phyloP scores from a whole-genome alignment of 208 protist genomes.

The Leishmania major region DNA sequence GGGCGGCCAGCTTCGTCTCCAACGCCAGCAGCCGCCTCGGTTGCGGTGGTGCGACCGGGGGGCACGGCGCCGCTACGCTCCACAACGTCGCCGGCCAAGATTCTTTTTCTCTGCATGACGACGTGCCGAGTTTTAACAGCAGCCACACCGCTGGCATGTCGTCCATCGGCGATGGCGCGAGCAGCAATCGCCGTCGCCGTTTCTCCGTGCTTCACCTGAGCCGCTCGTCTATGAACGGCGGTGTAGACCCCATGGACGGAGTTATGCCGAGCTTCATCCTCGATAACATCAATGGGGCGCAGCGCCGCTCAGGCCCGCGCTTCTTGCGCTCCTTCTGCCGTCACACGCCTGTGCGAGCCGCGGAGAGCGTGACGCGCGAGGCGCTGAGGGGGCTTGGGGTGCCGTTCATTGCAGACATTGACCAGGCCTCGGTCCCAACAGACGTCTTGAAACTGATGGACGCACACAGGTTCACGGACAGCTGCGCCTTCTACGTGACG shows the following conservation, averaged over 20 bases:
- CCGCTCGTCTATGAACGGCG: conserved; percentile 29
- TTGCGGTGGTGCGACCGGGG: background rate
- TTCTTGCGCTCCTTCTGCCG: conserved; percentile 51
- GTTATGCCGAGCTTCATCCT: conserved; percentile 36
- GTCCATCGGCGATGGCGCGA: conserved; percentile 7
- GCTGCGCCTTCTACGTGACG: conserved; percentile 36
- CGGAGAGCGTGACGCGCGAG: conserved; percentile 34
- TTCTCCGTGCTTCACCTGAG: conserved; percentile 39
- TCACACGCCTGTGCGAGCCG: conserved; percentile 41
- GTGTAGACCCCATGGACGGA: conserved; percentile 26
- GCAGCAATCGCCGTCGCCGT: conserved; percentile 4
- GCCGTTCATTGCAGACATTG: conserved; percentile 45
- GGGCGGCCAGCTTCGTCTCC: conserved; percentile 21
- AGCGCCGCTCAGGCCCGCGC: conserved; percentile 29
- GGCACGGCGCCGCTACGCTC: background rate
- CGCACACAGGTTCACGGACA: conserved; percentile 15
- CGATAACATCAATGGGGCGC: conserved; percentile 13
- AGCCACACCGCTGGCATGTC: conserved; percentile 18
- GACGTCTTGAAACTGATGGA: conserved; percentile 25
- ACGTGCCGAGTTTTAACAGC: conserved; percentile 29
- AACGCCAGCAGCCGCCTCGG: conserved; percentile 22
- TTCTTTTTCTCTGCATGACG: conserved; percentile 15
- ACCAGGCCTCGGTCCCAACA: conserved; percentile 22
- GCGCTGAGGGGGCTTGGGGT: conserved; percentile 36
- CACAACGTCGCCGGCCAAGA: conserved; percentile 4